Evolutionary conservation across 2,329 filamentous ascomycete species (phyloP), one percentile per base, ranked within the genome.

Genomic region (Shiraia bambusicola): DNA sequence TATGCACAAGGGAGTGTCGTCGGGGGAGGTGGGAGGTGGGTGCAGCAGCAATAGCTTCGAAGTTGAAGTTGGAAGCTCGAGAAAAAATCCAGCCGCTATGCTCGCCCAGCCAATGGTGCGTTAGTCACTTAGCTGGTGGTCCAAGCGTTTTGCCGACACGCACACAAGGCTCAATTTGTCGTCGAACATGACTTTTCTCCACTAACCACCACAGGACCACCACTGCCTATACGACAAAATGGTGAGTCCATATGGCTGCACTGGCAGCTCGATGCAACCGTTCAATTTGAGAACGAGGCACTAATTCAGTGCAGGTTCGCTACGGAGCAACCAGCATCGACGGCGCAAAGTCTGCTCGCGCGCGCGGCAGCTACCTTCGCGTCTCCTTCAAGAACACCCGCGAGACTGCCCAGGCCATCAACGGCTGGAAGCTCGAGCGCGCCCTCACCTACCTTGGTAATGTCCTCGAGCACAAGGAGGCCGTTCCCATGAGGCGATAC

Each of bases 301-400:
- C 54, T 64, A 63, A 64, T 56, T 53, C 42, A 38, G 40, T 37
- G 37, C 59, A 67, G 65, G 65, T 67, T 58, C 65, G 65, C 56
- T 67, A 67, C 65, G 65, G 58, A 59, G 63, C 63, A 49, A 59
- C 58, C 55, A 47, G 42, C 48, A 65, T 67, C 55, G 61, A 66
- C 52, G 65, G 65, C 60, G 63, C 62, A 63, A 67, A 67, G 84
- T 95, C 88, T 79, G 93, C 93, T 77, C 89, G 92, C 81, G 87
- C 92, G 73, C 91, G 93, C 78, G 93, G 94, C 77, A 90, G 91
- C 75, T 98, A 97, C 83, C 88, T 98, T 69, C 90, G 93, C 74
- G 92, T 97, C 68, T 95, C 88, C 67, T 98, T 96, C 88, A 98
- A 98, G 87, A 98, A 98, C 86, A 98, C 93, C 74, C 90, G 93